phyloP scores from a whole-genome alignment of 768 basidiomycete genomes.

The Gloeostereum incarnatum region DNA sequence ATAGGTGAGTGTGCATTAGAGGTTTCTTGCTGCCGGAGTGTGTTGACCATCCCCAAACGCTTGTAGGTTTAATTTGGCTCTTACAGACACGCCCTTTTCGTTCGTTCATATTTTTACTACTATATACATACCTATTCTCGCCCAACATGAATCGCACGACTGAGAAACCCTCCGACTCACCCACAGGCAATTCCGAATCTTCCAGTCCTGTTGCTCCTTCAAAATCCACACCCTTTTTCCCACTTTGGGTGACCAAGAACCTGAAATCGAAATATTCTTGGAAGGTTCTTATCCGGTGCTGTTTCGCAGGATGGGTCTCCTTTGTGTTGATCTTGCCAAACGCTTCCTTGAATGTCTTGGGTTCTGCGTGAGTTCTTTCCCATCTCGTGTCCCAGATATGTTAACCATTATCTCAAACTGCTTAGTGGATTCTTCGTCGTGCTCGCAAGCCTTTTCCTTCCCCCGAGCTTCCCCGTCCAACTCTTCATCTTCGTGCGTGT shows the following conservation, averaged over 20 bases:
- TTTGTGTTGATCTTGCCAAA: conserved; percentile 31
- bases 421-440: conserved; percentile 35
- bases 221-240: too few species aligned
- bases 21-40: too few species aligned
- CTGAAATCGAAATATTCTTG: conserved; percentile 23
- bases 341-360: conserved; percentile 23
- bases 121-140: too few species aligned
- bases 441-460: conserved; percentile 31
- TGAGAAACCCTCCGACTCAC: too few species aligned
- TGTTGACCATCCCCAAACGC: too few species aligned
- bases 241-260: conserved; percentile 27
- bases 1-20: too few species aligned
- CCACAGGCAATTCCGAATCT: too few species aligned
- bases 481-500: conserved; percentile 37
- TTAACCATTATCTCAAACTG: neutral
- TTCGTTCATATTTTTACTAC: too few species aligned
- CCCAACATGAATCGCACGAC: too few species aligned
- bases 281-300: conserved; percentile 29
- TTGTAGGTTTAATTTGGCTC: too few species aligned
- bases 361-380: conserved; percentile 26
- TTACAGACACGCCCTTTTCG: too few species aligned
- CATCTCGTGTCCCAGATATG: neutral
- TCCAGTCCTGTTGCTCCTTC: too few species aligned
- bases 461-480: conserved; percentile 38
- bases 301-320: conserved; percentile 27